phyloP scores from a whole-genome alignment of 2,329 filamentous ascomycete genomes.

The Alternaria conjuncta region DNA sequence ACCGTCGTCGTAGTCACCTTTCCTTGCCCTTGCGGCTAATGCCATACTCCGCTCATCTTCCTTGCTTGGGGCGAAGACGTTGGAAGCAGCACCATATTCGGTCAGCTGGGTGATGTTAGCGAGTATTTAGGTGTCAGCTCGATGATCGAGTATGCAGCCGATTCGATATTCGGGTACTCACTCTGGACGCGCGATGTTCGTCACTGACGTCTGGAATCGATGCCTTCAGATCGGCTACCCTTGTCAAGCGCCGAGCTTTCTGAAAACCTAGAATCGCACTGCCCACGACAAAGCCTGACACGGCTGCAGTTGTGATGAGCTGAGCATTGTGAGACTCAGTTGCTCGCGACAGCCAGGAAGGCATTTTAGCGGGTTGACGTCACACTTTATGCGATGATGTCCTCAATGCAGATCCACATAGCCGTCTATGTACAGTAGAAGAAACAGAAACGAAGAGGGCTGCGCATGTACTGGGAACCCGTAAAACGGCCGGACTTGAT shows the following conservation, averaged over 20 bases:
- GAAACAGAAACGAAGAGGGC: neutral
- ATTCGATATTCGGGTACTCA: slow-evolving; percentile 38
- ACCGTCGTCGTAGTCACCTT: slow-evolving; percentile 70
- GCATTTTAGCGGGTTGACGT: slow-evolving; percentile 42
- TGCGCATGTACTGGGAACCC: neutral
- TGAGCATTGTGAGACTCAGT: slow-evolving; percentile 61
- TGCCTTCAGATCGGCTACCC: slow-evolving; percentile 64
- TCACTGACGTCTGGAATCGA: slow-evolving; percentile 65
- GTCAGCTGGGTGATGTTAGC: slow-evolving; percentile 59
- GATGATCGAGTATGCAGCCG: neutral
- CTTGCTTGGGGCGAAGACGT: slow-evolving; percentile 48
- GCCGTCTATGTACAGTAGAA: slow-evolving; percentile 11
- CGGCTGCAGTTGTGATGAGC: slow-evolving; percentile 72
- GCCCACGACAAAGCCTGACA: slow-evolving; percentile 57
- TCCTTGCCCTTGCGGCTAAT: slow-evolving; percentile 65
- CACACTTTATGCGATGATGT: slow-evolving; percentile 1
- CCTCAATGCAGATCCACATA: neutral
- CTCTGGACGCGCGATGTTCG: slow-evolving; percentile 59
- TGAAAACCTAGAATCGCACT: slow-evolving; percentile 65
- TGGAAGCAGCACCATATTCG: slow-evolving; percentile 63
- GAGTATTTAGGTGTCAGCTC: slow-evolving; percentile 45
- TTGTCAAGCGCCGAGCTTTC: slow-evolving; percentile 60
- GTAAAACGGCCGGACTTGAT: slow-evolving; percentile 3
- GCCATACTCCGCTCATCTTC: slow-evolving; percentile 66
- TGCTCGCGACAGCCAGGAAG: slow-evolving; percentile 54